Base-by-base conservation (phyloP, 495 filamentous ascomycete genomes). In the Penicillium robsamsonii region DNA sequence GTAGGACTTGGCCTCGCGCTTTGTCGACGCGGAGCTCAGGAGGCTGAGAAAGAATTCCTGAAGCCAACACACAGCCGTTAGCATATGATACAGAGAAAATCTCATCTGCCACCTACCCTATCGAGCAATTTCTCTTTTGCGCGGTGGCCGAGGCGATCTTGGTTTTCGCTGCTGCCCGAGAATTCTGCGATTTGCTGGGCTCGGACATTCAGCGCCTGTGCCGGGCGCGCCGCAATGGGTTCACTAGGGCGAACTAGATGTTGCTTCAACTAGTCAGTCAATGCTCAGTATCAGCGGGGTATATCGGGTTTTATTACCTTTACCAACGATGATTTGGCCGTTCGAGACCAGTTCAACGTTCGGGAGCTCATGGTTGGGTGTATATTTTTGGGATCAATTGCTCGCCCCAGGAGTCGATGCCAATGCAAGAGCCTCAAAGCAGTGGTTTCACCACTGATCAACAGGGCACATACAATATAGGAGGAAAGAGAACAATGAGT, bases 1-100 rank as follows among this genome's bases (percentile, higher is more conserved):
- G 64, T 96, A 97, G 9, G 87, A 84, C 69, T 87, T 90, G 43
- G 92, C 93, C 71, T 97, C 92, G 51, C 92, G 85, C 70, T 90
- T 93, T 1, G 93, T 96, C 2, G 91, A 85, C 5, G 91, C 88
- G 12, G 92, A 90, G 61, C 82, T 87, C 20, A 97, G 76, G 7
- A 96, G 79, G 27, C 89, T 91, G 10, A 93, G 79, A 60, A 91
- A 87, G 59, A 94, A 86, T 71, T 93, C 89, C 90, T 94, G 13
- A 13, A 12, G 20, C 42, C 13, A 31, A 22, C 15, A 31, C 18
- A 41, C 3, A 5, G 6, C 46, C 12, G 15, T 44, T 35, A 35
- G 17, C 18, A 30, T 30, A 29, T 55, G 43, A 2, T 4, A 15
- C 24, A 38, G 13, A 37, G 17, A 31, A 27, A 27, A 50, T 24